Base-by-base conservation (phyloP, 2,329 filamentous ascomycete genomes). In the Elsinoe australis region DNA sequence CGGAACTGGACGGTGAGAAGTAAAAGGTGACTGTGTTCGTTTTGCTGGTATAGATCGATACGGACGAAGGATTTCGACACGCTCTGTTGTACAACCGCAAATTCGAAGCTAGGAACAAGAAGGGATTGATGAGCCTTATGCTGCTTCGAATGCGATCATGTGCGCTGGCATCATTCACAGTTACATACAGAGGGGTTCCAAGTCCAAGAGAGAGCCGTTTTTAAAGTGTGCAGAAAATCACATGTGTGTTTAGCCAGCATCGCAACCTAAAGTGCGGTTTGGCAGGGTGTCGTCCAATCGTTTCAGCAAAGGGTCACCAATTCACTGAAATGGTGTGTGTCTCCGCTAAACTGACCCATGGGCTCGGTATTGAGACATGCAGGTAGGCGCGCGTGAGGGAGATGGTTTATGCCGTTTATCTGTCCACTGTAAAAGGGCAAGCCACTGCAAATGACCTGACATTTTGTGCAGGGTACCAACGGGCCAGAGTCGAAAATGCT, bases 171-270 rank as follows among this genome's bases (percentile, higher is more conserved):
- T 44, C 39, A 32, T 44, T 15, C 21, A 44, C 39, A 28, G 17
- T 8, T 18, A 15, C 26, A 19, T 21, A 28, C 4, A 32, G 28
- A 42, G 26, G 14, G 26, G 26, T 44, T 44, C 15, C 12, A n/a
- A 41, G 17, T 44, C 39, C 39, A 44, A 26, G 31, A 31, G 26
- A 24, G 39, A 24, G 26, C 39, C 39, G 26, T 29, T 29, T 31
- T 44, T 32, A 32, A 44, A 44, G 24, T 32, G 39, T 44, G 39
- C 26, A 44, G 39, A 44, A 44, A 44, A 31, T 44, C 39, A 44
- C 26, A 44, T 44, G 39, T 44, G 39, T 44, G 39, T 44, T 6
- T 39, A 15, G 29, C 28, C 17, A 29, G 39, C 39, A 44, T 44
- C 39, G 39, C 39, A 44, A 44, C 39, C 39, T 32, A 44, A 32